Evolutionary conservation across 2,329 filamentous ascomycete genomes (phyloP), one percentile per base, ranked within the genome.

Genomic region (Botrytis fragariae): DNA sequence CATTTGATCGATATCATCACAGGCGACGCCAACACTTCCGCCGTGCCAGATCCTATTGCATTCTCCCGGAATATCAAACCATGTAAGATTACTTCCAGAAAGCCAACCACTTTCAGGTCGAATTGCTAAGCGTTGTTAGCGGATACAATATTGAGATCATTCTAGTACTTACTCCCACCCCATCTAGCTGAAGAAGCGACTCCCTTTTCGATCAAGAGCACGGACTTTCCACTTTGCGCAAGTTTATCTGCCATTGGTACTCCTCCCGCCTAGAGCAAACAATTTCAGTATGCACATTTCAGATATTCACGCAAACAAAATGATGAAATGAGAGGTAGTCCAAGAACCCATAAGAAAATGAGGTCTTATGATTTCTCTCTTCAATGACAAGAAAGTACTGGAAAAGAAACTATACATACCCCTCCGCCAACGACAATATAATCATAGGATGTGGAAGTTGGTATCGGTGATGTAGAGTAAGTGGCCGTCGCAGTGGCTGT

Each of bases 1-100:
- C 89, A 92, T 92, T 78, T 91, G 89, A 75, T 91, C 90, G n/a
- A 88, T 89, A 80, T 93, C 91, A 2, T 86, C 86, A 81, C 91
- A 93, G 51, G 88, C 87, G 77, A 92, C 89, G 42, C 78, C 78
- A 37, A 71, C 74, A 42, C 78, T 77, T 71, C 79, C 79, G 57
- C 78, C 79, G 72, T 80, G 77, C 80, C 80, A 81, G 62, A 93
- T 91, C 81, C 92, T 85, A 80, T 92, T 93, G 81, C 89, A 92
- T 74, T 93, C 87, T 72, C 90, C 90, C 0, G 91, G 91, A 8
- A 93, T 87, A 78, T 93, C 91, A 77, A 93, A 92, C 67, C 91
- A 89, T 10, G 91, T 92, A 48, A 92, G 82, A 68, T 89, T 88
- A 29, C 87, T 88, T 51, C 86, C 87, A 51, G 86, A 82, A 18